Evolutionary conservation across 768 basidiomycete genomes (phyloP).

Genomic region (Clitopilus hobsonii): DNA sequence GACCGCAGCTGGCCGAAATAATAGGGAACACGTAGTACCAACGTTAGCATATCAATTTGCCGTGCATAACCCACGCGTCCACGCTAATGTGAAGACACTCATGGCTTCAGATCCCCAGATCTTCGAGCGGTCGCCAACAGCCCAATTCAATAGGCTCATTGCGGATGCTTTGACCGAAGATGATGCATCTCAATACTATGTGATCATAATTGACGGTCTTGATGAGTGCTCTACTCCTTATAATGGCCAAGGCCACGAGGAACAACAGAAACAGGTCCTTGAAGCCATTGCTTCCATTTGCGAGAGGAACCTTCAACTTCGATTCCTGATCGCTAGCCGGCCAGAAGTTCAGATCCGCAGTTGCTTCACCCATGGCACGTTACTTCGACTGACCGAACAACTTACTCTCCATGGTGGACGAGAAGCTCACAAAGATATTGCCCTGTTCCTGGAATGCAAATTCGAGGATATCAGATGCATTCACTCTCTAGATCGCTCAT

Average conservation of each 20-base stretch:
- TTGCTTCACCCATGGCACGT: background rate
- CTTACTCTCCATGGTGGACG: background rate
- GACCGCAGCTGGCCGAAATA: background rate
- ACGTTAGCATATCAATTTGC: background rate
- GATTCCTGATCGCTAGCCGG: background rate
- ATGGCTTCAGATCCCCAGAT: background rate
- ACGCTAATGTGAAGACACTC: background rate
- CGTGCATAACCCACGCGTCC: background rate
- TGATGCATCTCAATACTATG: background rate
- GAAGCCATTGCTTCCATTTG: background rate
- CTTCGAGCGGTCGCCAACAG: background rate
- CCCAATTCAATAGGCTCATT: background rate
- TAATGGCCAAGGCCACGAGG: background rate
- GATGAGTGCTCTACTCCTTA: background rate
- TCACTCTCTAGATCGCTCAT: background rate
- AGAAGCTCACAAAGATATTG: background rate
- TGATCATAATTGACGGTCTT: background rate
- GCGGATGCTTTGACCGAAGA: background rate
- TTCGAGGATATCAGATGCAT: background rate
- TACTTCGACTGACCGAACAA: background rate
- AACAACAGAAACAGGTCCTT: background rate
- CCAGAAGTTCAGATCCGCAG: background rate
- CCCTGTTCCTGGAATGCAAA: background rate
- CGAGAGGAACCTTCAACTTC: background rate
- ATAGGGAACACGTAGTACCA: background rate